Evolutionary conservation across 2,329 filamentous ascomycete genomes (phyloP), one percentile per base, ranked within the genome.

Genomic region (Cytospora piceicola): DNA sequence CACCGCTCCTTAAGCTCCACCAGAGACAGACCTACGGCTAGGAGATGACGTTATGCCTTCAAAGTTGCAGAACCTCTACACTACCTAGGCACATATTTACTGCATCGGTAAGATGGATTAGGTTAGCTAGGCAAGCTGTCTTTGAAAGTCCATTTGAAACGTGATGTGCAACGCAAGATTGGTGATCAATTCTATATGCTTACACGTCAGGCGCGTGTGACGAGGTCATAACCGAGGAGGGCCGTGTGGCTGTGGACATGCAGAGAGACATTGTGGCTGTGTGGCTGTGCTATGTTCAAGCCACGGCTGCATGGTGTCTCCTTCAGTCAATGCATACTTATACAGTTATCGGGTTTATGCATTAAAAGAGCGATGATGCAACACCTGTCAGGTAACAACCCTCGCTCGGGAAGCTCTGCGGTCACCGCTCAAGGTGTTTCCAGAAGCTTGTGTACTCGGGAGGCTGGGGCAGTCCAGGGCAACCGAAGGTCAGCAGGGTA

Each of bases 351-450:
- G 42, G 39, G 34, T 63, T 24, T 24, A 42, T 60, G 36, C 56
- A 51, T 15, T 24, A 52, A 49, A 4, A 29, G 27, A 29, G 54
- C 32, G 17, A 63, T 62, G 64, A 66, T 66, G 58, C 46, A 65
- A 65, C 58, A 53, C 29, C 52, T 53, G 39, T 61, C 58, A 54
- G 62, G 46, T 54, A 66, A 66, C 62, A 52, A 34, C 22, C 42
- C 39, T 22, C 52, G 60, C 36, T 15, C 30, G 63, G 63, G 58
- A 49, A 62, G 60, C 52, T 49, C 32, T 56, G 52, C 32, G 30
- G 32, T 49, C 36, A 34, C 27, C 54, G 32, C 59, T 34, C 59
- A 46, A 27, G 12, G 59, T 34, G 51, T 53, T 46, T 46, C 17
- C 51, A 54, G 46, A 61, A 36, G 36, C 60, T 24, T 36, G 36